Conservation (phyloP, 306 rosid species). For the Lupinus albus region DNA sequence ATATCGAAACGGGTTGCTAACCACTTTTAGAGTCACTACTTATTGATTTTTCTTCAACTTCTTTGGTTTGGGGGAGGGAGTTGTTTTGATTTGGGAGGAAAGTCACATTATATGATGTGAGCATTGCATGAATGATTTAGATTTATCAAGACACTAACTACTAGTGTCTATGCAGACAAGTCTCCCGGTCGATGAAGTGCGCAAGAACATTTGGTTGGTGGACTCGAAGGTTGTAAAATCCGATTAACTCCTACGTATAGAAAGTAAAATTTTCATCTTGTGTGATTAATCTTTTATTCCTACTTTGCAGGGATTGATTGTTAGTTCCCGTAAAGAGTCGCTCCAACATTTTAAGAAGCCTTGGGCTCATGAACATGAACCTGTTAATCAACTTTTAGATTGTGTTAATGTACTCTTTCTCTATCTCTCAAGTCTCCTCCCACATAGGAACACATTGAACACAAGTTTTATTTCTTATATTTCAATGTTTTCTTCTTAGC, state of each 20-base stretch:
- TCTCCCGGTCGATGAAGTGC: conserved; percentile 71
- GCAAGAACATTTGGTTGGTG: conserved; percentile 85
- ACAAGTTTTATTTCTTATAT: conserved; percentile 28
- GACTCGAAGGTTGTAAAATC: conserved; percentile 79
- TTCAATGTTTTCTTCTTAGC: conserved; percentile 53
- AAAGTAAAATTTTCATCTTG: conserved; percentile 21
- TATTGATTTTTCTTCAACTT: not conserved
- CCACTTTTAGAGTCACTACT: not conserved
- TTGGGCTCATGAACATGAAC: conserved; percentile 93
- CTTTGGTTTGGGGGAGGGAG: not conserved
- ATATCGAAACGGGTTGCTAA: conserved; percentile 74
- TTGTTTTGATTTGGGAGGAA: not conserved
- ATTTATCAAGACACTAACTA: conserved; percentile 36
- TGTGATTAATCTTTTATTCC: conserved; percentile 31
- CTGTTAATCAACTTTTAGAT: conserved; percentile 58
- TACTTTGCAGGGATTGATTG: conserved; percentile 78
- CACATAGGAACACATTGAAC: not conserved
- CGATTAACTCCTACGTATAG: conserved; percentile 12
- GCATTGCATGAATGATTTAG: conserved; percentile 24
- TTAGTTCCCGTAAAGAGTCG: conserved; percentile 77
- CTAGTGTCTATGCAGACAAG: conserved; percentile 66
- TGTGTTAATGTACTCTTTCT: conserved; percentile 61
- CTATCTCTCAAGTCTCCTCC: conserved; percentile 25
- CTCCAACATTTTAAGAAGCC: conserved; percentile 97
- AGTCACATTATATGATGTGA: not conserved